Evolutionary conservation across 345 rosid genomes (phyloP).

Genomic region (Barbarea vulgaris): DNA sequence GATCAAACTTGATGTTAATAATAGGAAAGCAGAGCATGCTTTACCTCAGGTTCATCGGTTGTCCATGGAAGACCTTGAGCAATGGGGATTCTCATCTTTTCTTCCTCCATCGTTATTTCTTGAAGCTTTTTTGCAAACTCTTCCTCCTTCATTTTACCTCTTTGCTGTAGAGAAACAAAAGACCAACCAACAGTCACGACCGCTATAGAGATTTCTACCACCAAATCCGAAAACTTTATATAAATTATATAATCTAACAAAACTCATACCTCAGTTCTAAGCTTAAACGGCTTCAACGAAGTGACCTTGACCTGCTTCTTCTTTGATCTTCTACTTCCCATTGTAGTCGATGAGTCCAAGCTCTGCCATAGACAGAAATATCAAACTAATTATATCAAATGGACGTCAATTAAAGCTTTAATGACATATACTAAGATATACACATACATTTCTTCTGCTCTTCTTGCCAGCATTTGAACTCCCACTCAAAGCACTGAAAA

Average conservation of each 20-base stretch:
- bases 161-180: slow-evolving; percentile 54
- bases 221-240: background rate
- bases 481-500: slow-evolving; percentile 63
- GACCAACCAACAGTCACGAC: slow-evolving; percentile 20
- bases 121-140: slow-evolving; percentile 74
- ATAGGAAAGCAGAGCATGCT: slow-evolving; percentile 17
- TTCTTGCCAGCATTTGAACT: slow-evolving; percentile 70
- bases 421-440: background rate
- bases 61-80: slow-evolving; percentile 98
- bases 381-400: background rate
- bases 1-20: slow-evolving; percentile 1
- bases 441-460: slow-evolving; percentile 76
- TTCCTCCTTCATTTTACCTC: slow-evolving; percentile 85
- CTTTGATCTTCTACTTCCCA: slow-evolving; percentile 71
- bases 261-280: slow-evolving; percentile 80
- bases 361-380: slow-evolving; percentile 50
- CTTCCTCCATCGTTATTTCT: slow-evolving; percentile 67
- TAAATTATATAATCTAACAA: background rate
- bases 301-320: slow-evolving; percentile 69
- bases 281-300: slow-evolving; percentile 71
- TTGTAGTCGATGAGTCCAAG: slow-evolving; percentile 65
- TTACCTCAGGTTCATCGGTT: slow-evolving; percentile 92
- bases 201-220: background rate
- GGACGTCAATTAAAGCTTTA: background rate
- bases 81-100: slow-evolving; percentile 68